phyloP scores from a whole-genome alignment of 2,329 filamentous ascomycete species.

The Alternaria sp. region DNA sequence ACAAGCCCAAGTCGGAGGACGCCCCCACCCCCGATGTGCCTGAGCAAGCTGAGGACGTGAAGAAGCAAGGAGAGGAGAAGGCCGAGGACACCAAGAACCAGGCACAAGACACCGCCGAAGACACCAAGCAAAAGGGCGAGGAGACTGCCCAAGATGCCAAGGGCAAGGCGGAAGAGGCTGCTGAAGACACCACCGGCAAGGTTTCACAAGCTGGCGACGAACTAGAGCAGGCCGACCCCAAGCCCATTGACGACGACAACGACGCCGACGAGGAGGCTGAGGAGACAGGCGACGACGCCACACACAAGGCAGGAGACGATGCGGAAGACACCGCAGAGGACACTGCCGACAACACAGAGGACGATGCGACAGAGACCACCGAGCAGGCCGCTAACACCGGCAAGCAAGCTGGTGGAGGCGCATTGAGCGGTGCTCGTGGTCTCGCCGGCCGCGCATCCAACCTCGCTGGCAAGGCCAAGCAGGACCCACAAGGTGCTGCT shows the following conservation, averaged over 20 bases:
- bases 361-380: constrained; percentile 47
- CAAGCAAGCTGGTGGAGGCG: constrained; percentile 46
- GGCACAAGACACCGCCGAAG: constrained; percentile 46
- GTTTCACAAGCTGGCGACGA: constrained; percentile 56
- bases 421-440: constrained; percentile 54
- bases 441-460: constrained; percentile 56
- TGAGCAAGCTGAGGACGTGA: constrained; percentile 45
- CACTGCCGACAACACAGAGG: constrained; percentile 49
- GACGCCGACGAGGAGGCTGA: constrained; percentile 33
- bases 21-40: constrained; percentile 46
- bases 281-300: constrained; percentile 47
- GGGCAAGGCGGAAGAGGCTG: constrained; percentile 44
- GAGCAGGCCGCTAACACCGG: constrained; percentile 45
- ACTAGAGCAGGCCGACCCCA: constrained; percentile 54
- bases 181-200: constrained; percentile 53
- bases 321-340: constrained; percentile 48
- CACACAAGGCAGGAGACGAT: constrained; percentile 55
- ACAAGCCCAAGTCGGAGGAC: constrained; percentile 48
- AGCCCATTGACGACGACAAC: constrained; percentile 54
- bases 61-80: constrained; percentile 46
- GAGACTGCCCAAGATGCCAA: constrained; percentile 45
- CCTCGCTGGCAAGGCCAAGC: constrained; percentile 52
- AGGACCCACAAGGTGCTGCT: constrained; percentile 48
- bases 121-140: constrained; percentile 40
- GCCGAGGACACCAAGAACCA: constrained; percentile 50